Evolutionary conservation across 2,329 filamentous ascomycete species (phyloP).

Genomic region (Fusarium sp.): DNA sequence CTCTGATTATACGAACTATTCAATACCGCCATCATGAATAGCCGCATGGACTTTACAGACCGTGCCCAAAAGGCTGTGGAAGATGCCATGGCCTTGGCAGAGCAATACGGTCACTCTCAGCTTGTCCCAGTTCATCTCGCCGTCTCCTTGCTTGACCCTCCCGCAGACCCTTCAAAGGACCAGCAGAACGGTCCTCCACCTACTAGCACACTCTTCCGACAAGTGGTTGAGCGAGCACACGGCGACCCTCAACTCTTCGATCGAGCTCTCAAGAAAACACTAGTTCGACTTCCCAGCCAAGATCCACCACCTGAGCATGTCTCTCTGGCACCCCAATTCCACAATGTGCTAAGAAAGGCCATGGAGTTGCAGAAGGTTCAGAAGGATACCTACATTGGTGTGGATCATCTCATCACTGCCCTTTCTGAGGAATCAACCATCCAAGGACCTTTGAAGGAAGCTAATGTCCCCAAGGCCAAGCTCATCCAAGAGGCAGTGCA

Average conservation of each 20-base stretch:
- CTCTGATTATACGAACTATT: background rate
- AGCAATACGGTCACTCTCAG: slow-evolving; percentile 92
- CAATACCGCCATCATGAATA: slow-evolving; percentile 68
- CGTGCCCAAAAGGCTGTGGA: slow-evolving; percentile 89
- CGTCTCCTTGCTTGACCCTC: slow-evolving; percentile 81
- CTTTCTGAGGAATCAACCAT: slow-evolving; percentile 83
- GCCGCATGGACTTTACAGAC: slow-evolving; percentile 92
- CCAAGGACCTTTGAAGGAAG: slow-evolving; percentile 80
- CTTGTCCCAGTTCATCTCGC: slow-evolving; percentile 91
- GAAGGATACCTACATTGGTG: slow-evolving; percentile 93
- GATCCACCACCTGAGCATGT: slow-evolving; percentile 93
- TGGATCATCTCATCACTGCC: slow-evolving; percentile 92
- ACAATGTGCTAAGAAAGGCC: slow-evolving; percentile 84
- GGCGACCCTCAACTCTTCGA: slow-evolving; percentile 92
- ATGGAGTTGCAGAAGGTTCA: slow-evolving; percentile 96
- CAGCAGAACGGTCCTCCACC: slow-evolving; percentile 80
- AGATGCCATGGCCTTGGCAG: slow-evolving; percentile 87
- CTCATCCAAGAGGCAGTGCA: slow-evolving; percentile 91
- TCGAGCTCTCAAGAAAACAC: slow-evolving; percentile 87
- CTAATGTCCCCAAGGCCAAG: slow-evolving; percentile 92
- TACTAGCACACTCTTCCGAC: slow-evolving; percentile 84
- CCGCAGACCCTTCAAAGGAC: slow-evolving; percentile 81
- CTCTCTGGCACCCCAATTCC: slow-evolving; percentile 83
- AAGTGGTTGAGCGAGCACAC: slow-evolving; percentile 93
- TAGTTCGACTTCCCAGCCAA: slow-evolving; percentile 93